Conservation (phyloP, 2,329 filamentous ascomycete genomes). For the Cladosporium oxysporum region DNA sequence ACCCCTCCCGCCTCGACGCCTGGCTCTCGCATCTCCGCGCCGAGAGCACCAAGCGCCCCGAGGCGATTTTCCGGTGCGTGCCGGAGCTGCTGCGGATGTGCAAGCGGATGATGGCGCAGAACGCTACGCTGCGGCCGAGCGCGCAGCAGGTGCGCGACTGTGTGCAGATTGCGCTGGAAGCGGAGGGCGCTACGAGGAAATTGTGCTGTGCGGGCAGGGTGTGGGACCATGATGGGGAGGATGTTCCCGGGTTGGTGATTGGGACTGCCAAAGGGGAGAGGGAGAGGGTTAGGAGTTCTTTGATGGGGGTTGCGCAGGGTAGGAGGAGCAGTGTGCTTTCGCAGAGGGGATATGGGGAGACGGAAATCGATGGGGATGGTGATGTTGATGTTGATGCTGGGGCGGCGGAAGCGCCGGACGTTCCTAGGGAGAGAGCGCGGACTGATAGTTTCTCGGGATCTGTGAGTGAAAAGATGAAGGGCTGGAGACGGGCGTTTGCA, state of each 20-base stretch:
- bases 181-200: constrained; percentile 32
- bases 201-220: constrained; percentile 32
- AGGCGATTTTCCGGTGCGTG: constrained; percentile 41
- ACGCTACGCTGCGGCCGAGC: constrained; percentile 43
- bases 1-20: constrained; percentile 65
- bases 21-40: constrained; percentile 61
- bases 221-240: constrained; percentile 10
- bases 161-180: constrained; percentile 32
- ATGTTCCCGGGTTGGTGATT: neutral
- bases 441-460: constrained; percentile 11
- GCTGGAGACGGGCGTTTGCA: constrained; percentile 5
- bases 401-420: constrained; percentile 13
- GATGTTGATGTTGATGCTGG: neutral
- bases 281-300: constrained; percentile 6
- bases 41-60: constrained; percentile 29
- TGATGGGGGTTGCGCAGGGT: constrained; percentile 15
- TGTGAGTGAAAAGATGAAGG: constrained; percentile 1
- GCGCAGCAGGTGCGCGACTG: constrained; percentile 45
- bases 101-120: constrained; percentile 45
- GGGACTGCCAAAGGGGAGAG: constrained; percentile 6
- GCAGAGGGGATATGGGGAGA: neutral
- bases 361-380: neutral
- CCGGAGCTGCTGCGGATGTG: constrained; percentile 45
- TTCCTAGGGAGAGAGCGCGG: constrained; percentile 13
- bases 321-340: neutral